Conservation (phyloP, 1,284 basidiomycete genomes). For the Rhizoctonia solani region DNA sequence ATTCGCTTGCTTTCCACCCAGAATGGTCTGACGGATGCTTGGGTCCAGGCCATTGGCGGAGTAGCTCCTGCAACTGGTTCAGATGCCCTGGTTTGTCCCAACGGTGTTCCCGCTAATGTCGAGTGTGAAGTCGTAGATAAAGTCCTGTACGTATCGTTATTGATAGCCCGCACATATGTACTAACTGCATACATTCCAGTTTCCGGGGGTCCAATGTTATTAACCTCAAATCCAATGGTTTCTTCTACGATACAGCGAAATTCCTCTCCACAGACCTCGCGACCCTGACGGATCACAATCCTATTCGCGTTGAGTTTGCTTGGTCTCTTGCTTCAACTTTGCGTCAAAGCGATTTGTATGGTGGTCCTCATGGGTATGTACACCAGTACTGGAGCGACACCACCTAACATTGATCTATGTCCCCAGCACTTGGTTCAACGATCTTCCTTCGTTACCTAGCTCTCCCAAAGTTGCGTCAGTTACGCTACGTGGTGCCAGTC, state of each 20-base stretch:
- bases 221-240: constrained; percentile 43
- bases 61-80: constrained; percentile 42
- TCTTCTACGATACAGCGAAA: constrained; percentile 45
- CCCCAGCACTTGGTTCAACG: constrained; percentile 43
- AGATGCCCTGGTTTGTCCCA: constrained; percentile 44
- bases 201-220: constrained; percentile 43
- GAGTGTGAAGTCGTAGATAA: constrained; percentile 50
- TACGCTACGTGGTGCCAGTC: constrained; percentile 45
- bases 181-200: not conserved
- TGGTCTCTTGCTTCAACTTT: constrained; percentile 46
- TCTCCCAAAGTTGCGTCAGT: constrained; percentile 42
- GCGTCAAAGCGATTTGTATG: constrained; percentile 45
- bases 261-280: constrained; percentile 45
- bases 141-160: constrained; percentile 41
- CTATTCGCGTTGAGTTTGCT: constrained; percentile 44
- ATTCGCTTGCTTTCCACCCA: constrained; percentile 24
- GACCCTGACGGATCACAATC: constrained; percentile 49
- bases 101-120: constrained; percentile 44
- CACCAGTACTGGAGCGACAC: too few species aligned
- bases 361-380: constrained; percentile 47
- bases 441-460: constrained; percentile 38
- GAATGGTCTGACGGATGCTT: constrained; percentile 35
- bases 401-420: not conserved
- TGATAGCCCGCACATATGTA: not conserved
- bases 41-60: constrained; percentile 41